These are phyloP conservation scores for Pseudozyma tsukubaensis DNA, from an alignment of 1,284 basidiomycete species.

Conservation along the genomic window DNA sequence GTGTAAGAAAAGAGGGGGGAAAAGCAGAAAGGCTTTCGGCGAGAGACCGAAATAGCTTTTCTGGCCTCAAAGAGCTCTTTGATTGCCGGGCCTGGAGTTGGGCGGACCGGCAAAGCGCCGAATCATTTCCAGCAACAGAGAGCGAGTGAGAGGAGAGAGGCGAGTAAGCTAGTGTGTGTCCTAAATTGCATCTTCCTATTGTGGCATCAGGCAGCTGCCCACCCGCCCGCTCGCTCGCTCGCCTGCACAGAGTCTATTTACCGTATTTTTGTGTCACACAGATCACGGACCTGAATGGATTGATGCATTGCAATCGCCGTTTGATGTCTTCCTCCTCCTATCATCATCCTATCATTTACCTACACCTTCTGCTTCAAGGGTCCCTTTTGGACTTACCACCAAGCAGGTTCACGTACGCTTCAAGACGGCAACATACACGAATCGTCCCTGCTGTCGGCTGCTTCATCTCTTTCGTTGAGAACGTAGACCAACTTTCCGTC, in stretches of 20 bases:
- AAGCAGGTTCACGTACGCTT: too few species aligned
- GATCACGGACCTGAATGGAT: too few species aligned
- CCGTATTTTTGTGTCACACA: too few species aligned
- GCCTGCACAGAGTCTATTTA: too few species aligned
- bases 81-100: conserved; percentile 2
- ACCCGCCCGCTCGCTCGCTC: too few species aligned
- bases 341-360: too few species aligned
- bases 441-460: conserved; percentile 3
- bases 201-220: too few species aligned
- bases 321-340: too few species aligned
- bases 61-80: not conserved
- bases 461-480: conserved; percentile 2
- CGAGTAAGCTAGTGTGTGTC: too few species aligned
- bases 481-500: not conserved
- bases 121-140: conserved; percentile 2
- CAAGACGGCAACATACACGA: conserved; percentile 17
- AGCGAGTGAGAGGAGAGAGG: not conserved
- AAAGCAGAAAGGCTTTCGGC: not conserved
- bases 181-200: too few species aligned
- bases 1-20: not conserved
- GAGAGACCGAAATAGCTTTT: conserved; percentile 18
- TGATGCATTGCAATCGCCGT: too few species aligned
- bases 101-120: conserved; percentile 11
- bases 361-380: not conserved
- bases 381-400: too few species aligned